Evolutionary conservation across 2,329 filamentous ascomycete species (phyloP).

Genomic region (Ilyonectria robusta): DNA sequence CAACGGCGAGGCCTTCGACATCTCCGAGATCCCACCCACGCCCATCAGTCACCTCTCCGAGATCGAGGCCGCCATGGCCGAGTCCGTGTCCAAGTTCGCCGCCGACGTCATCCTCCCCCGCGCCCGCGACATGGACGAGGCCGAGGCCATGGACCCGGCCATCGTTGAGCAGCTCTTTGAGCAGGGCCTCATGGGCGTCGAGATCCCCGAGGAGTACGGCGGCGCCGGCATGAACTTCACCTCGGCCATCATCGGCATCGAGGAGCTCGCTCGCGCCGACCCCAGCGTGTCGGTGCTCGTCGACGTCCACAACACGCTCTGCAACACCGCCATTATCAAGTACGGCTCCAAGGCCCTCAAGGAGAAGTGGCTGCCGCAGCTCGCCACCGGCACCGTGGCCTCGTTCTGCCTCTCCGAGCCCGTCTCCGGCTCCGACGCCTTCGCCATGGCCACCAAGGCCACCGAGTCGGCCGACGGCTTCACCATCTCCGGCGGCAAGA

Average conservation of each 20-base stretch:
- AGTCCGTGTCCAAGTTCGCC: constrained; percentile 92
- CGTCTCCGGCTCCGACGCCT: constrained; percentile 93
- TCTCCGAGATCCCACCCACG: constrained; percentile 86
- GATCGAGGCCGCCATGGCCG: constrained; percentile 89
- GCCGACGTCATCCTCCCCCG: constrained; percentile 90
- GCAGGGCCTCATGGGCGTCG: constrained; percentile 96
- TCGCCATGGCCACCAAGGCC: constrained; percentile 93
- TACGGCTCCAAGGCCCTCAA: constrained; percentile 84
- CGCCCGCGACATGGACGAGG: constrained; percentile 97
- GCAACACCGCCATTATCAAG: constrained; percentile 93
- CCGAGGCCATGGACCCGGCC: constrained; percentile 89
- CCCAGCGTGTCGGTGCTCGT: constrained; percentile 95
- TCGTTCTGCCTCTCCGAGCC: constrained; percentile 96
- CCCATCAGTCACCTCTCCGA: constrained; percentile 95
- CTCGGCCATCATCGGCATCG: constrained; percentile 93
- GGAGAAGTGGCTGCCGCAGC: constrained; percentile 88
- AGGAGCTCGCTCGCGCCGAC: constrained; percentile 94
- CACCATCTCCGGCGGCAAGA: constrained; percentile 92
- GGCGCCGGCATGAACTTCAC: constrained; percentile 99
- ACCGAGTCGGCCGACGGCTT: constrained; percentile 87
- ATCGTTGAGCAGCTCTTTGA: constrained; percentile 96
- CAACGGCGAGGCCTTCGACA: constrained; percentile 64
- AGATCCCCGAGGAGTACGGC: constrained; percentile 97
- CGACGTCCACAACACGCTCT: constrained; percentile 98
- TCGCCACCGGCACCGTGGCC: constrained; percentile 91